These are phyloP conservation scores for Periglandula ipomoeae DNA, from an alignment of 2,329 filamentous ascomycete species.

Conservation along the genomic window DNA sequence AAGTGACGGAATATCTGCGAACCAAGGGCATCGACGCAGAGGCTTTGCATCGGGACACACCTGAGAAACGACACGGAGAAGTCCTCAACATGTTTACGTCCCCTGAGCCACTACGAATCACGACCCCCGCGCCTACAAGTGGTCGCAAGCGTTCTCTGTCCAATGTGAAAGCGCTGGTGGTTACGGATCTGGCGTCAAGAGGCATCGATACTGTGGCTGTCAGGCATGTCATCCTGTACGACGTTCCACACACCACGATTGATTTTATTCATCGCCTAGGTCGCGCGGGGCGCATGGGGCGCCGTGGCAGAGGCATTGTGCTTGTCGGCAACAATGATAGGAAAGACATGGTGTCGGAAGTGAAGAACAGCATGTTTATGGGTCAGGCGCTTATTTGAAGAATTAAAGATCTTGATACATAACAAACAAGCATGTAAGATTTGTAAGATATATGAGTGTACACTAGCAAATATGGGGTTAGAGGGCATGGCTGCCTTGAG, in stretches of 20 bases:
- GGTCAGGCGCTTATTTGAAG: constrained; percentile 64
- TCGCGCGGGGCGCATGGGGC: constrained; percentile 84
- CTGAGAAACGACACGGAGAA: constrained; percentile 67
- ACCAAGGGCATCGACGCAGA: constrained; percentile 84
- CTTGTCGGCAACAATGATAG: constrained; percentile 83
- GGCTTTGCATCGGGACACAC: constrained; percentile 76
- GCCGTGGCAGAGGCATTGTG: constrained; percentile 80
- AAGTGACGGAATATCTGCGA: constrained; percentile 68
- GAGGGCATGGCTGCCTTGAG: background rate
- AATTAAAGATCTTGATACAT: background rate
- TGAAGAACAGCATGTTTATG: constrained; percentile 81
- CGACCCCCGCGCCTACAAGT: constrained; percentile 14
- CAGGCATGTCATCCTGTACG: constrained; percentile 84
- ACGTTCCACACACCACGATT: constrained; percentile 95
- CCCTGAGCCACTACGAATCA: constrained; percentile 29
- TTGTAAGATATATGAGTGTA: constrained; percentile 7
- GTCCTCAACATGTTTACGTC: constrained; percentile 67
- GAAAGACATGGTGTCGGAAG: constrained; percentile 83
- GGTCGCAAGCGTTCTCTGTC: constrained; percentile 44
- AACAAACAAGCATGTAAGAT: constrained; percentile 4
- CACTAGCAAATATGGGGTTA: background rate
- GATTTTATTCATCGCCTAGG: constrained; percentile 97
- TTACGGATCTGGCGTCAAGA: constrained; percentile 83
- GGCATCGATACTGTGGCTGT: constrained; percentile 93
- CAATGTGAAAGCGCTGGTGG: constrained; percentile 86